A percentile compares a stretch with the other conserved stretches of the same genome.
These are phyloP conservation scores for Kodamaea alishanica DNA, from an alignment of 1,139 yeast genomes.

Conservation along the genomic window DNA sequence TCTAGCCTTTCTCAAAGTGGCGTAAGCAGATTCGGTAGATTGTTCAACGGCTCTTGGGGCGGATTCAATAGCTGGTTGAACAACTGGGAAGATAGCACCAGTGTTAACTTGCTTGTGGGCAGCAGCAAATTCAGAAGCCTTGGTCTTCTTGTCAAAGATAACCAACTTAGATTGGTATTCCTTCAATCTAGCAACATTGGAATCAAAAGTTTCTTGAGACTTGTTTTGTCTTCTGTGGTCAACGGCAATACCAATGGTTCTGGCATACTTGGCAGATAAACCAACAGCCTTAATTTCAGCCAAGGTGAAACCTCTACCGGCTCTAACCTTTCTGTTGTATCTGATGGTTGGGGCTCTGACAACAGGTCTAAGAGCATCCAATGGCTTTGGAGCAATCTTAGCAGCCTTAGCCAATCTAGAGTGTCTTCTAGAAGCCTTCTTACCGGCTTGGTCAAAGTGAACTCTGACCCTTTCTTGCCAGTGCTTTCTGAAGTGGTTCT, in stretches of 20 bases:
- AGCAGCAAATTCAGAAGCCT: slow-evolving; percentile 65
- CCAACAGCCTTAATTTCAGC: slow-evolving; percentile 99
- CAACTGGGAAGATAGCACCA: slow-evolving; percentile 89
- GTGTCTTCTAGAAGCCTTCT: slow-evolving; percentile 94
- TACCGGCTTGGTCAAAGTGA: slow-evolving; percentile 99
- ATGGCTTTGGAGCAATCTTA: slow-evolving; percentile 94
- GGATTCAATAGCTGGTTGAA: slow-evolving; percentile 67
- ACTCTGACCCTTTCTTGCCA: slow-evolving; percentile 99
- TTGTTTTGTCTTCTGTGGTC: slow-evolving; percentile 99
- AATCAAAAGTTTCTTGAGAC: slow-evolving; percentile 91
- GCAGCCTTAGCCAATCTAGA: slow-evolving; percentile 95
- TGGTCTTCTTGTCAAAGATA: slow-evolving; percentile 87
- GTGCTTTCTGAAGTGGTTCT: slow-evolving; percentile 98
- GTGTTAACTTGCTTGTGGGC: slow-evolving; percentile 73
- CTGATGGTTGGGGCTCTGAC: slow-evolving; percentile 98
- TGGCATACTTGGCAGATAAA: slow-evolving; percentile 91
- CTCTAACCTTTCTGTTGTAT: slow-evolving; percentile 99
- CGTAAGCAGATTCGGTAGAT: slow-evolving; percentile 86
- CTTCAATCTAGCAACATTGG: slow-evolving; percentile 93
- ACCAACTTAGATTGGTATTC: slow-evolving; percentile 96
- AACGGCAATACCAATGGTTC: slow-evolving; percentile 97
- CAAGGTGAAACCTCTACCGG: slow-evolving; percentile 98
- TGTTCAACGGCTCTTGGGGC: slow-evolving; percentile 88
- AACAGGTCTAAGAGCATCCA: slow-evolving; percentile 93
- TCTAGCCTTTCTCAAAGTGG: slow-evolving; percentile 94